These are phyloP conservation scores for Pythium dissimile DNA, from an alignment of 352 stramenopile species.

Conservation along the genomic window DNA sequence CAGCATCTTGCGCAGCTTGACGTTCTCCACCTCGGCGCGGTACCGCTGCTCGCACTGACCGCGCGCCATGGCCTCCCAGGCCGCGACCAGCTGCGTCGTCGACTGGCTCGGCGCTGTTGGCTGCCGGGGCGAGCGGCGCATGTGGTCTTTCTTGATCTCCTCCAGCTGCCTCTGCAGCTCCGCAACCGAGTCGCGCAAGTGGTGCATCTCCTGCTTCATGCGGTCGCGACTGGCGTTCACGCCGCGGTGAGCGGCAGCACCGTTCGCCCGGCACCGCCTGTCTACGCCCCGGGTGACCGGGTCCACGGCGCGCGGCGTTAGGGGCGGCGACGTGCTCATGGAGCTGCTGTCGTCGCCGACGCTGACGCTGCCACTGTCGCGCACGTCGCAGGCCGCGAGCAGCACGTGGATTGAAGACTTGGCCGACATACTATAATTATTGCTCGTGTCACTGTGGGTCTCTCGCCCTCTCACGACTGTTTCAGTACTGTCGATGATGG, in stretches of 20 bases:
- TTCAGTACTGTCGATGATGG: background rate
- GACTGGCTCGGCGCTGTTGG: background rate
- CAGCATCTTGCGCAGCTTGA: constrained; percentile 48
- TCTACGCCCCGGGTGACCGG: background rate
- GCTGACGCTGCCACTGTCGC: background rate
- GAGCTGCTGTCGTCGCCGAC: background rate
- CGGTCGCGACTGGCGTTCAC: constrained; percentile 16
- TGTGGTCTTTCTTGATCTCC: constrained; percentile 15
- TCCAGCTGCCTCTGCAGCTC: constrained; percentile 32
- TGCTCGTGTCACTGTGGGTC: background rate
- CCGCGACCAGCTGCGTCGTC: constrained; percentile 35
- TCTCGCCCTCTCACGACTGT: background rate
- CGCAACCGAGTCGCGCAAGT: constrained; percentile 32
- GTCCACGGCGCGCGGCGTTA: background rate
- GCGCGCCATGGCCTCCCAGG: constrained; percentile 18
- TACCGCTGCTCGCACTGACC: constrained; percentile 23
- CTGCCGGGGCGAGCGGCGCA: background rate
- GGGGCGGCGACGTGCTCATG: background rate
- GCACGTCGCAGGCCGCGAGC: constrained; percentile 7
- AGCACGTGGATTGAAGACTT: constrained; percentile 11
- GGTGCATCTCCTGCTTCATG: constrained; percentile 31
- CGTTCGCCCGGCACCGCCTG: background rate
- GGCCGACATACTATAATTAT: background rate
- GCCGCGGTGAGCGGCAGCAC: background rate
- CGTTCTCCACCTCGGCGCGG: constrained; percentile 55